Percentiles rank a stretch among this genome's conserved stretches.
Conservation (phyloP, 208 protist genomes). For the Leishmania lainsoni region DNA sequence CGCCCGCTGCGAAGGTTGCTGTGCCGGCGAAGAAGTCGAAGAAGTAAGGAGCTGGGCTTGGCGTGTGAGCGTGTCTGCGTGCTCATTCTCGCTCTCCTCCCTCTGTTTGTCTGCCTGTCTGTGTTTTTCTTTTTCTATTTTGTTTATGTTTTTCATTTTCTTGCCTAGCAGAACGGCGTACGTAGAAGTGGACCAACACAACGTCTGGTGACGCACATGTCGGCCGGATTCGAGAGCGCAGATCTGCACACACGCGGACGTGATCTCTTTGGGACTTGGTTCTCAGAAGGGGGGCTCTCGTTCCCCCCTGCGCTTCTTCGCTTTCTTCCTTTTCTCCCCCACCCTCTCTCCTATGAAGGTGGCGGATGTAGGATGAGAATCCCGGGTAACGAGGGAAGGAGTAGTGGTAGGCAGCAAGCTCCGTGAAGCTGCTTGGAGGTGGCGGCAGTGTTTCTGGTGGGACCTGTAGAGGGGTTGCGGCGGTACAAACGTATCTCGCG, state of each 20-base stretch:
- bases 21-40: slow-evolving; percentile 57
- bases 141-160: not conserved
- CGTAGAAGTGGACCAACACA: not conserved
- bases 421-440: too few species aligned
- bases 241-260: not conserved
- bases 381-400: not conserved
- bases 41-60: slow-evolving; percentile 21
- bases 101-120: not conserved
- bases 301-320: not conserved
- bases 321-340: not conserved
- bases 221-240: too few species aligned
- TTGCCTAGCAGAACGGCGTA: not conserved
- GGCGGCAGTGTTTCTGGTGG: not conserved
- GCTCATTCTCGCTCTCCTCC: not conserved
- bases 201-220: not conserved
- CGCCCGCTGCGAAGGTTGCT: slow-evolving; percentile 40
- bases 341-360: not conserved
- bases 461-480: not conserved
- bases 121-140: not conserved
- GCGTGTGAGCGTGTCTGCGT: not conserved
- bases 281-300: not conserved
- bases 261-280: not conserved
- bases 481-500: not conserved
- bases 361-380: not conserved
- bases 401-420: not conserved